Conservation (phyloP, 164 flowering plant genomes). For the Stephania cephalantha region DNA sequence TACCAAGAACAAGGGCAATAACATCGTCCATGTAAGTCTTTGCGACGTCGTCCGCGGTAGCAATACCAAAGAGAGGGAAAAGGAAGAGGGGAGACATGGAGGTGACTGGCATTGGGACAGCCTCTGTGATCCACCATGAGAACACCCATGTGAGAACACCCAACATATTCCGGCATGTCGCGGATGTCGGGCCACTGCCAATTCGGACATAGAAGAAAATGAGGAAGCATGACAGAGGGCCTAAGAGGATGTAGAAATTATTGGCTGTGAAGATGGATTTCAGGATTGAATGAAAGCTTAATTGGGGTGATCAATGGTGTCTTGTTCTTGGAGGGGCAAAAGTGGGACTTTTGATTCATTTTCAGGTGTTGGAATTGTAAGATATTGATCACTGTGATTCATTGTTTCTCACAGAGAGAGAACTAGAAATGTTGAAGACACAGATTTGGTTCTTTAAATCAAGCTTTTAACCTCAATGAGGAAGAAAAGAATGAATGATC, state of each 20-base stretch:
- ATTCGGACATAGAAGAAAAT: slow-evolving; percentile 41
- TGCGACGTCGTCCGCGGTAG: slow-evolving; percentile 68
- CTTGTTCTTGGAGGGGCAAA: slow-evolving; percentile 33
- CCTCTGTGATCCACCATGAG: slow-evolving; percentile 92
- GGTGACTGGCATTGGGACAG: slow-evolving; percentile 87
- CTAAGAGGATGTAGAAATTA: slow-evolving; percentile 45
- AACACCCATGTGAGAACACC: slow-evolving; percentile 76
- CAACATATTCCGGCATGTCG: slow-evolving; percentile 52
- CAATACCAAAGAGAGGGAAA: slow-evolving; percentile 80
- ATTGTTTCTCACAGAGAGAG: neutral
- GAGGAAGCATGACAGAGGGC: slow-evolving; percentile 49
- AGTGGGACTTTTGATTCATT: slow-evolving; percentile 45
- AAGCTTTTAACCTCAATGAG: neutral
- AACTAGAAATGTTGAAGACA: neutral
- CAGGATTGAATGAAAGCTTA: slow-evolving; percentile 22
- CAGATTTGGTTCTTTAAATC: neutral
- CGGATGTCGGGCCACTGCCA: slow-evolving; percentile 24
- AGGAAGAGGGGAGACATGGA: slow-evolving; percentile 90
- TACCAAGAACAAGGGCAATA: slow-evolving; percentile 77
- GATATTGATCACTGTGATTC: neutral
- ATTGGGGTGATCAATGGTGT: slow-evolving; percentile 15
- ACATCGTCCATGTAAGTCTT: slow-evolving; percentile 84
- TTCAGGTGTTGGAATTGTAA: slow-evolving; percentile 13
- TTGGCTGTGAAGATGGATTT: slow-evolving; percentile 38
- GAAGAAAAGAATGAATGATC: neutral